These are phyloP conservation scores for Erythrophleum ivorense DNA, from an alignment of 331 rosid species.

Conservation along the genomic window DNA sequence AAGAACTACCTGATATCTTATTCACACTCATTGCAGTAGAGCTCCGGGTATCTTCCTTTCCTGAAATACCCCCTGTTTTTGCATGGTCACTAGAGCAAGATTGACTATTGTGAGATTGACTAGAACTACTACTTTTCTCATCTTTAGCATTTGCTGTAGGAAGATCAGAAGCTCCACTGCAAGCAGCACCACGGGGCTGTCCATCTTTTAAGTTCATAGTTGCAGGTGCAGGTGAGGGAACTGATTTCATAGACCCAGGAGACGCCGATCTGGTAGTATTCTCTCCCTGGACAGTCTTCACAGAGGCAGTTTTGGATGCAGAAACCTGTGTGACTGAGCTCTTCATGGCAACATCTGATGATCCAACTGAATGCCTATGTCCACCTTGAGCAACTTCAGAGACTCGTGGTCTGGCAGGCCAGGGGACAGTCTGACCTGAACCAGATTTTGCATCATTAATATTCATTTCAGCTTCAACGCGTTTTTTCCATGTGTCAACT, in stretches of 20 bases:
- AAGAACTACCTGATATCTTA: constrained; percentile 56
- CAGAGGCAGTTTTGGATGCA: constrained; percentile 59
- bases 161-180: constrained; percentile 50
- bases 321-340: constrained; percentile 56
- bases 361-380: constrained; percentile 55
- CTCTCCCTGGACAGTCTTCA: constrained; percentile 55
- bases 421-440: constrained; percentile 61
- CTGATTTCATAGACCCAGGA: constrained; percentile 11
- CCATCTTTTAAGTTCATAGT: constrained; percentile 2
- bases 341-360: constrained; percentile 66
- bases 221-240: constrained; percentile 33
- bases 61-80: constrained; percentile 56
- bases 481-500: constrained; percentile 95
- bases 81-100: constrained; percentile 83
- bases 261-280: constrained; percentile 3
- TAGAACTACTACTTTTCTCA: constrained; percentile 88
- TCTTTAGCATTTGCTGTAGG: constrained; percentile 67
- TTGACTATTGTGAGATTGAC: constrained; percentile 87
- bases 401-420: constrained; percentile 61
- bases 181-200: constrained; percentile 7
- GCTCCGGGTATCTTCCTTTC: constrained; percentile 83
- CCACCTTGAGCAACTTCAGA: constrained; percentile 73
- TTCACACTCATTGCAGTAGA: constrained; percentile 64
- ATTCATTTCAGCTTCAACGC: constrained; percentile 90
- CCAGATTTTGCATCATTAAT: constrained; percentile 70